These are phyloP conservation scores for Penicillium brevicompactum DNA, from an alignment of 2,329 filamentous ascomycete genomes.

Conservation along the genomic window DNA sequence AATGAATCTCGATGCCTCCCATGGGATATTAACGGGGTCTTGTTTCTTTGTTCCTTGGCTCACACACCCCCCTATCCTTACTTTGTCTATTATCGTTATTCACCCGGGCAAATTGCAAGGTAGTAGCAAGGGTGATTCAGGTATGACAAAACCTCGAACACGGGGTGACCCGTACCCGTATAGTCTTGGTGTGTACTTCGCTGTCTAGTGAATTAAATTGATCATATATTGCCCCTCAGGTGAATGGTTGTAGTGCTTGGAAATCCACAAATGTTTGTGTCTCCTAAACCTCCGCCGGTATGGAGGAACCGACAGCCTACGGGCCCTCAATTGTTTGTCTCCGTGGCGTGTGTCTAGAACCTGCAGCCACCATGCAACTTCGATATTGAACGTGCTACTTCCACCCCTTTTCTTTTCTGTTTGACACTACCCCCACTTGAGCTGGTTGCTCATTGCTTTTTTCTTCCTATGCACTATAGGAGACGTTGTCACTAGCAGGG, in stretches of 20 bases:
- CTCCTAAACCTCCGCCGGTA: not conserved
- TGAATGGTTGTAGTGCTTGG: not conserved
- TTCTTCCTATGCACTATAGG: not conserved
- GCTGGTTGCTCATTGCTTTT: not conserved
- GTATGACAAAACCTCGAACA: not conserved
- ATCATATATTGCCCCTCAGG: no score
- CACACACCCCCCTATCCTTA: not conserved
- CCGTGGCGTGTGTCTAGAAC: conserved; percentile 9
- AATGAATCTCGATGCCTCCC: not conserved
- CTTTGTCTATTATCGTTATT: not conserved
- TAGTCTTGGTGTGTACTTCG: not conserved
- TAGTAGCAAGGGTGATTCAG: not conserved
- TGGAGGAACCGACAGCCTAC: not conserved
- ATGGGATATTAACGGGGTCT: not conserved
- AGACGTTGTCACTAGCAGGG: not conserved
- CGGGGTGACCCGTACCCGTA: not conserved
- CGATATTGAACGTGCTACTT: not conserved
- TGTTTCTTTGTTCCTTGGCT: not conserved
- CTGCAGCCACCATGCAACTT: conserved; percentile 12
- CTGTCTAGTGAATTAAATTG: no score
- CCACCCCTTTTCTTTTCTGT: not conserved
- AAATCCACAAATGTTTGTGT: not conserved
- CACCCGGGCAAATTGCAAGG: conserved; percentile 2
- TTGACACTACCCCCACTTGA: not conserved
- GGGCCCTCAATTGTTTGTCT: conserved; percentile 2